Evolutionary conservation across 2,329 filamentous ascomycete species (phyloP).

Genomic region (Fusarium neocosmosporiellum): DNA sequence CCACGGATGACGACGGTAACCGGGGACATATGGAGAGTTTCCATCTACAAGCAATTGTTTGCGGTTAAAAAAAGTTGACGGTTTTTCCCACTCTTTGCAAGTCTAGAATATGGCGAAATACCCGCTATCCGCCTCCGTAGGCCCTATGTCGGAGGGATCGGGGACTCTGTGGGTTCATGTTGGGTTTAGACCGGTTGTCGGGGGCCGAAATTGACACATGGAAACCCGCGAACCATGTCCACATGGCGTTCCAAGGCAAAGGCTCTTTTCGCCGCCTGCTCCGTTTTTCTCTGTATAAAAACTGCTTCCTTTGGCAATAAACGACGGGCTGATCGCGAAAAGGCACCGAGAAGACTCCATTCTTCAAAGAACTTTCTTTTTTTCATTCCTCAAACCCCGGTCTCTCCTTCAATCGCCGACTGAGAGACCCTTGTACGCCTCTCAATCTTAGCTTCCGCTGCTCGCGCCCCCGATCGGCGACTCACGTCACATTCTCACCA

Average conservation of each 20-base stretch:
- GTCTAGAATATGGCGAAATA: conserved; percentile 15
- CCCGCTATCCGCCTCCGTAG: conserved; percentile 18
- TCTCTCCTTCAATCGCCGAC: conserved; percentile 2
- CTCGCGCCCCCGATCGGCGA: conserved; percentile 22
- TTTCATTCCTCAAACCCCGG: neutral
- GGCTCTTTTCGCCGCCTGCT: neutral
- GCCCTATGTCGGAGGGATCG: conserved; percentile 4
- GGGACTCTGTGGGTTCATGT: conserved; percentile 10
- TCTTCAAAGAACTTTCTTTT: neutral
- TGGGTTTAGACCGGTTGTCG: conserved; percentile 30
- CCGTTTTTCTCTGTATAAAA: conserved; percentile 1
- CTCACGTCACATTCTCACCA: conserved; percentile 16
- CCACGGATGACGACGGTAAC: neutral
- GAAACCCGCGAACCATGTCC: conserved; percentile 3
- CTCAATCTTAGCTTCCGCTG: conserved; percentile 22
- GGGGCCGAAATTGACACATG: conserved; percentile 17
- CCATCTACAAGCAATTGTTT: neutral
- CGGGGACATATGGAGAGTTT: neutral
- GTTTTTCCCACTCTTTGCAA: conserved; percentile 1
- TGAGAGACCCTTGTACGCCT: neutral
- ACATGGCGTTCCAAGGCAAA: neutral
- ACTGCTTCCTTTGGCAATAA: conserved; percentile 6
- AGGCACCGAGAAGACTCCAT: neutral
- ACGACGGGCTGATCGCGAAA: neutral
- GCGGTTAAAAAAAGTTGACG: neutral